phyloP scores from a whole-genome alignment of 257 asterid species.

The Ilex asprella region DNA sequence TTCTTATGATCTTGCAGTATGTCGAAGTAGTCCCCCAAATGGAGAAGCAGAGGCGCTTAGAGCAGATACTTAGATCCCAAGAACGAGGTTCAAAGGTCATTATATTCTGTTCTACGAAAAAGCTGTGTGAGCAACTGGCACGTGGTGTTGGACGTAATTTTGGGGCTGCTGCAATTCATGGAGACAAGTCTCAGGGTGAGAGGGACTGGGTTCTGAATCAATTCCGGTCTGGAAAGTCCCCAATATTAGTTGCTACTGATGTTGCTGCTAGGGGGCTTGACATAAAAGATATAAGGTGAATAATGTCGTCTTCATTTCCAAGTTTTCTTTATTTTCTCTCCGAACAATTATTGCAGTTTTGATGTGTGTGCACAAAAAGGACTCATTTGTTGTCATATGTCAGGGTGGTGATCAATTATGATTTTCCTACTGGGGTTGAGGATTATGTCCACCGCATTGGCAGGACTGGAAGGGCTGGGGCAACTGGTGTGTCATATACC shows the following conservation, averaged over 20 bases:
- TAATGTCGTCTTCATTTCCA: neutral
- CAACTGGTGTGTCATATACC: conserved; percentile 78
- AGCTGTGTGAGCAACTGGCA: conserved; percentile 78
- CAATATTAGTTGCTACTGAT: conserved; percentile 90
- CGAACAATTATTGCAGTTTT: too few species aligned
- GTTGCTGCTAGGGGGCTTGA: conserved; percentile 99
- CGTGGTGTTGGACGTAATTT: conserved; percentile 77
- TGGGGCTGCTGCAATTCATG: conserved; percentile 96
- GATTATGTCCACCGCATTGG: conserved; percentile 98
- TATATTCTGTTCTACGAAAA: conserved; percentile 86
- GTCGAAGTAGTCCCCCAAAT: conserved; percentile 85
- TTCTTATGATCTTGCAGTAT: conserved; percentile 33
- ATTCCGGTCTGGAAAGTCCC: conserved; percentile 79
- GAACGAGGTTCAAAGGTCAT: conserved; percentile 81
- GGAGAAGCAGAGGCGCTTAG: conserved; percentile 93
- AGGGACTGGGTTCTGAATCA: conserved; percentile 94
- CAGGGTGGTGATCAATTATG: conserved; percentile 87
- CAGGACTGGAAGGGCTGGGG: conserved; percentile 98
- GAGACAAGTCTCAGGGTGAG: conserved; percentile 91
- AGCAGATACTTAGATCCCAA: conserved; percentile 87
- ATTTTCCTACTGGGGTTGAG: conserved; percentile 87
- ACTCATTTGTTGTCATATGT: neutral
- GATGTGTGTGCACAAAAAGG: neutral
- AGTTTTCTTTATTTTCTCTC: too few species aligned
- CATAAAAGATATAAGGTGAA: conserved; percentile 76